A percentile compares a stretch with the other conserved stretches of the same genome.
phyloP scores from a whole-genome alignment of 2,329 filamentous ascomycete species.

The Diplodia intermedia region DNA sequence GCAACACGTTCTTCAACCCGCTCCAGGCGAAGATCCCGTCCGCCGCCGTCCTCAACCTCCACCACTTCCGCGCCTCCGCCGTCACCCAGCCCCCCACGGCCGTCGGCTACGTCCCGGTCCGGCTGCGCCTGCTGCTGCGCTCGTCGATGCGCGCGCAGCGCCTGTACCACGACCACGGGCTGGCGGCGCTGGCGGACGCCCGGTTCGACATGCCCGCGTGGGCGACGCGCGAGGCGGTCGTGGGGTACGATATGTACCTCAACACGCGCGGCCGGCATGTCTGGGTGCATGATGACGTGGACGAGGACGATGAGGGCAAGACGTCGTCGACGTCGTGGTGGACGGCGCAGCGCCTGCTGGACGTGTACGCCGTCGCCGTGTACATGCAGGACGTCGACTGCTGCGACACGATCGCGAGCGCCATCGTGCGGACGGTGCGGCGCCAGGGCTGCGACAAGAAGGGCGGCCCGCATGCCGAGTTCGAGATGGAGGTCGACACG shows the following conservation, averaged over 20 bases:
- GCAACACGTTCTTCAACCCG: neutral
- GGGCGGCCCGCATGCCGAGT: no score
- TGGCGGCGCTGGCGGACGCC: neutral
- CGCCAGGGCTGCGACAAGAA: neutral
- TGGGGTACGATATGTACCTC: neutral
- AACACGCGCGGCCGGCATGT: neutral
- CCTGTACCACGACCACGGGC: neutral
- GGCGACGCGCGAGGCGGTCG: neutral
- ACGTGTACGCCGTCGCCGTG: neutral
- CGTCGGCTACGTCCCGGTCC: neutral
- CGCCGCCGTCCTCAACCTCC: neutral
- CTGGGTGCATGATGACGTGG: neutral
- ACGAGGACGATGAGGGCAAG: neutral
- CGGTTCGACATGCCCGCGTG: neutral
- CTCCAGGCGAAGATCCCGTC: neutral
- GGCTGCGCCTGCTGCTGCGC: neutral
- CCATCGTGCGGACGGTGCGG: neutral
- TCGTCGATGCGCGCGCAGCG: neutral
- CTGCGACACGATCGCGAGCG: neutral
- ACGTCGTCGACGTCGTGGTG: neutral
- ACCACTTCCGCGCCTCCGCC: neutral
- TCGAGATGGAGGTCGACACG: neutral
- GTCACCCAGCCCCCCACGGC: neutral
- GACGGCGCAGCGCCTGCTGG: neutral
- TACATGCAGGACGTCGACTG: neutral